Evolutionary conservation across 257 asterid species (phyloP), one percentile per base, ranked within the genome.

Genomic region (Solanum dulcamara): DNA sequence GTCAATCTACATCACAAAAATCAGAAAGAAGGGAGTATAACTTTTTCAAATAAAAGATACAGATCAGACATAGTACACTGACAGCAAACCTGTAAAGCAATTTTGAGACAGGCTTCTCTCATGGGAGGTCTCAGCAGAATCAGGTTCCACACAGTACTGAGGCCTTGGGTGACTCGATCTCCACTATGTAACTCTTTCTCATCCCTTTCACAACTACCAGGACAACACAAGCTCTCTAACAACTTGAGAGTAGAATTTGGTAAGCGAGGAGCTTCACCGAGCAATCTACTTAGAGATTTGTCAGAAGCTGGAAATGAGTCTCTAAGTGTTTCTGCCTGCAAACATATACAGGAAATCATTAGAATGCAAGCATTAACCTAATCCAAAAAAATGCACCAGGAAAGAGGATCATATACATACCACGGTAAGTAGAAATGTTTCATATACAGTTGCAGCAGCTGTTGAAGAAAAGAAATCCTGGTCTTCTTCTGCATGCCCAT

Each of bases 121-220:
- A 92, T 89, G 44, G 98, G 95, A 90, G 99, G 99, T 89, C 99
- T 92, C 92, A 90, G 89, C 91, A 92, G 88, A 90, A 95, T 94
- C 88, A 97, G 91, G 92, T 93, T 93, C 99, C 99, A 97, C 32
- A 94, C 93, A 75, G 93, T 89, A 87, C 98, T 93, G 85, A 97
- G 98, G 83, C 99, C 99, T 91, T 97, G 99, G 84, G 97, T 94
- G 77, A 97, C 98, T 84, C 99, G 94, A 89, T 95, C 99, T 28
- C 93, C 97, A 91, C 92, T 93, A 60, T 89, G 94, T 87, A 93
- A 57, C 89, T 92, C 98, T 89, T 90, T 94, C 67, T 92, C 97
- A 80, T 90, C 94, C 86, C 84, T 91, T 83, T 88, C 91, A 85
- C 91, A 86, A 79, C 88, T 81, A 86, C 97, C 95, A 88, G 99